A percentile compares a stretch with the other conserved stretches of the same genome.
Conservation (phyloP, 2,329 filamentous ascomycete species). For the Fulvia fulva region DNA sequence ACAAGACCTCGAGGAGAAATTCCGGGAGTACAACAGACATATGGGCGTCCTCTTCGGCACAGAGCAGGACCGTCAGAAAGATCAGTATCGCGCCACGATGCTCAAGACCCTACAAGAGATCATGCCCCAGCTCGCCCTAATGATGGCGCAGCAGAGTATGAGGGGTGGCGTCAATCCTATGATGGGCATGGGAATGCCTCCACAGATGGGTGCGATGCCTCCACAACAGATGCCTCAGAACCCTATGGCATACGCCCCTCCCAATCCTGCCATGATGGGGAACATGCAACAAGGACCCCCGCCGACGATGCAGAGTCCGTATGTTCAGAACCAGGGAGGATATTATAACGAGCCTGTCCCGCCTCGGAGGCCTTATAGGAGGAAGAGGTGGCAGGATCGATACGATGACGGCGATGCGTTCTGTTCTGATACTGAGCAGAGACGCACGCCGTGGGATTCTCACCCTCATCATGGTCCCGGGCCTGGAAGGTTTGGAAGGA, state of each 20-base stretch:
- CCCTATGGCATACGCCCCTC: background rate
- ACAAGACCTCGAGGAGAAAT: conserved; percentile 13
- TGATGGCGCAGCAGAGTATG: conserved; percentile 12
- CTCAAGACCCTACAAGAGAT: conserved; percentile 25
- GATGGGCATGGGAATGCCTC: background rate
- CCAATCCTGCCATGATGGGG: background rate
- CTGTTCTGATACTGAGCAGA: background rate
- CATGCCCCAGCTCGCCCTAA: conserved; percentile 22
- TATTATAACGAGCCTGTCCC: background rate
- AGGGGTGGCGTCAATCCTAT: conserved; percentile 1
- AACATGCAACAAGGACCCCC: background rate
- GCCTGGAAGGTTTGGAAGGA: background rate
- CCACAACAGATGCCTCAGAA: background rate
- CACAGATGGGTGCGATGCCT: background rate
- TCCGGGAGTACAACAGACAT: conserved; percentile 21
- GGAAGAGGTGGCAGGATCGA: background rate
- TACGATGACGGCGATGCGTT: background rate
- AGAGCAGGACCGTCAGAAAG: conserved; percentile 23
- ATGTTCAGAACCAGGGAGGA: background rate
- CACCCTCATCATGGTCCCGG: background rate
- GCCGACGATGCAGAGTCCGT: background rate
- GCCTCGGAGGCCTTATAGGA: background rate
- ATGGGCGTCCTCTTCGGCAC: conserved; percentile 23
- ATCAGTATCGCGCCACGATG: conserved; percentile 24
- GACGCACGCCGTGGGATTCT: background rate